Evolutionary conservation across 2,329 filamentous ascomycete genomes (phyloP).

Genomic region (Apiospora sp.): DNA sequence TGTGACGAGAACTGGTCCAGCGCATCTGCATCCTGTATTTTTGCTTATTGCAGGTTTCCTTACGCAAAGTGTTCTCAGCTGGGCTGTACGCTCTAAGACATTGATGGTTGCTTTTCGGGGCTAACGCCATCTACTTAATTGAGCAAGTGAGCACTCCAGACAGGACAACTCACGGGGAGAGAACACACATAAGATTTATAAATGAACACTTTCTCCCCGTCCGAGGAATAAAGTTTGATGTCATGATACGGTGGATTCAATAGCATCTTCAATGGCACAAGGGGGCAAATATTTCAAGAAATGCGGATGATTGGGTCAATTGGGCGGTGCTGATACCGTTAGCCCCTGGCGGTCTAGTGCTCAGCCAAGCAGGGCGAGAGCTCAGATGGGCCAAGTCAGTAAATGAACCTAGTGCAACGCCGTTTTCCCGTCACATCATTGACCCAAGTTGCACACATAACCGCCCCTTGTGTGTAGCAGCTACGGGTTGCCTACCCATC

Average conservation of each 20-base stretch:
- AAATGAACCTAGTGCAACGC: neutral
- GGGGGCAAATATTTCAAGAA: neutral
- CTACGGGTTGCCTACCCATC: neutral
- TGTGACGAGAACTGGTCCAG: neutral
- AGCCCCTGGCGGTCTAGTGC: neutral
- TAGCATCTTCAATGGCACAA: neutral
- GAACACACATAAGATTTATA: neutral
- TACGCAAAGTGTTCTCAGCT: constrained; percentile 2
- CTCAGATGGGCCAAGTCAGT: neutral
- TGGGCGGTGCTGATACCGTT: neutral
- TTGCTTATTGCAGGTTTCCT: constrained; percentile 10
- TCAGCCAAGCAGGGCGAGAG: neutral
- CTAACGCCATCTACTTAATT: neutral
- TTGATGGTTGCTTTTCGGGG: neutral
- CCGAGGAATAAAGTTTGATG: neutral
- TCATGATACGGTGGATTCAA: neutral
- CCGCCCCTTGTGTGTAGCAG: neutral
- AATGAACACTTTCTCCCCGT: neutral
- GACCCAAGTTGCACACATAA: neutral
- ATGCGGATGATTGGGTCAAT: neutral
- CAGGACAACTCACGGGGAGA: neutral
- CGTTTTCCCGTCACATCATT: neutral
- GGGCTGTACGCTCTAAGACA: neutral
- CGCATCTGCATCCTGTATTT: neutral
- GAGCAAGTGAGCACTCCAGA: neutral